Evolutionary conservation across 2,329 filamentous ascomycete species (phyloP).

Genomic region (Calonectria pteridis): DNA sequence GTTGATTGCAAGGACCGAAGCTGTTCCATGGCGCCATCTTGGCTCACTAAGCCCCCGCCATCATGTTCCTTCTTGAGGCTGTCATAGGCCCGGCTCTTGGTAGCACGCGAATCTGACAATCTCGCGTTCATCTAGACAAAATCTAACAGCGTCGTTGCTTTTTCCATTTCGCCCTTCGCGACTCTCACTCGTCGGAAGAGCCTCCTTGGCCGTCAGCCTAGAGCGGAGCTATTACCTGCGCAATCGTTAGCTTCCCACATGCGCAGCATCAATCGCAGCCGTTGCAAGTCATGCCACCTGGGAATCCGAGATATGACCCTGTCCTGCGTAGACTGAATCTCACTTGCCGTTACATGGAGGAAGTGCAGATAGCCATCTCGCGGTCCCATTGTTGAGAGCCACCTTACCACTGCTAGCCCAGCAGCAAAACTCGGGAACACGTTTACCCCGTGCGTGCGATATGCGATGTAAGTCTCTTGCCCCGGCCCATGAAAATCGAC

Average conservation of each 20-base stretch:
- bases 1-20: background rate
- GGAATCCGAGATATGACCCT: background rate
- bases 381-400: background rate
- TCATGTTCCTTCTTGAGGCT: background rate
- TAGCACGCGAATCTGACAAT: conserved; percentile 23
- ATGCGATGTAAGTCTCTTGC: conserved; percentile 9
- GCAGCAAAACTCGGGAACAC: background rate
- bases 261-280: conserved; percentile 44
- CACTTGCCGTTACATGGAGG: background rate
- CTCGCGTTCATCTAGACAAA: conserved; percentile 19
- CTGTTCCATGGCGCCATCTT: background rate
- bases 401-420: background rate
- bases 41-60: background rate
- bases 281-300: conserved; percentile 46
- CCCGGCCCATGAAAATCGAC: conserved; percentile 12
- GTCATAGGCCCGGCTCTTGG: conserved; percentile 22
- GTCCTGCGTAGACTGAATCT: background rate
- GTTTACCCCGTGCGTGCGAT: conserved; percentile 4
- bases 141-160: conserved; percentile 14
- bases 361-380: background rate
- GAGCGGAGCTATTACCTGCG: background rate
- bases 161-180: background rate
- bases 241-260: conserved; percentile 27
- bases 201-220: background rate
- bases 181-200: background rate